A percentile compares a stretch with the other conserved stretches of the same genome.
These are phyloP conservation scores for Euryodendron excelsum DNA, from an alignment of 148 eudicot species.

Conservation along the genomic window DNA sequence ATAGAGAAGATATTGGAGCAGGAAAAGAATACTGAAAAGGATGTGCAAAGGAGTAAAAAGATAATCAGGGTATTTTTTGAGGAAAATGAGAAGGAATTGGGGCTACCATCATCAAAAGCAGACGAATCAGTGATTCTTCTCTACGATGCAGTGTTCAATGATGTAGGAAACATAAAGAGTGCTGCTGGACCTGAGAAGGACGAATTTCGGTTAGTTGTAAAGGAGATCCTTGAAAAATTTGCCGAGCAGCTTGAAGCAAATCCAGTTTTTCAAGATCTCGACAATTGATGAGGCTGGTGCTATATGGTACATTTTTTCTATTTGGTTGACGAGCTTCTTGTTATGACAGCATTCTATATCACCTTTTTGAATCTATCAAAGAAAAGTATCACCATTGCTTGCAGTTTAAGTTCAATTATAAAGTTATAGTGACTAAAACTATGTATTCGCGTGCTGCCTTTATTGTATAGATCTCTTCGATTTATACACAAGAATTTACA, in stretches of 20 bases:
- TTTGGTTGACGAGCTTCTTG: neutral
- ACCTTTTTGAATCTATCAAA: neutral
- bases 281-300: constrained; percentile 5
- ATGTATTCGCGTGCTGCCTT: neutral
- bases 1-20: constrained; percentile 38
- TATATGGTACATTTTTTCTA: neutral
- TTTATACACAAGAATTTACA: neutral
- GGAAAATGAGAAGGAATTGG: constrained; percentile 42
- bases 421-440: neutral
- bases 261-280: constrained; percentile 44
- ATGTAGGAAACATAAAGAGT: constrained; percentile 24
- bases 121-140: constrained; percentile 44
- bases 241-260: constrained; percentile 47
- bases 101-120: constrained; percentile 45
- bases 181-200: constrained; percentile 29
- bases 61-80: constrained; percentile 41
- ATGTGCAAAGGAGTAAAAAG: constrained; percentile 23
- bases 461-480: neutral
- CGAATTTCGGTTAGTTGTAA: constrained; percentile 29
- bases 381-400: neutral
- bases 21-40: constrained; percentile 17
- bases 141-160: constrained; percentile 42
- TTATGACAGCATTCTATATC: neutral
- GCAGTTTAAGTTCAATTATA: neutral
- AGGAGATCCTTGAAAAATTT: constrained; percentile 46